Percentiles rank a stretch among this genome's conserved stretches.
Conservation (phyloP, 805 yeast species). For the Metschnikowia similis region DNA sequence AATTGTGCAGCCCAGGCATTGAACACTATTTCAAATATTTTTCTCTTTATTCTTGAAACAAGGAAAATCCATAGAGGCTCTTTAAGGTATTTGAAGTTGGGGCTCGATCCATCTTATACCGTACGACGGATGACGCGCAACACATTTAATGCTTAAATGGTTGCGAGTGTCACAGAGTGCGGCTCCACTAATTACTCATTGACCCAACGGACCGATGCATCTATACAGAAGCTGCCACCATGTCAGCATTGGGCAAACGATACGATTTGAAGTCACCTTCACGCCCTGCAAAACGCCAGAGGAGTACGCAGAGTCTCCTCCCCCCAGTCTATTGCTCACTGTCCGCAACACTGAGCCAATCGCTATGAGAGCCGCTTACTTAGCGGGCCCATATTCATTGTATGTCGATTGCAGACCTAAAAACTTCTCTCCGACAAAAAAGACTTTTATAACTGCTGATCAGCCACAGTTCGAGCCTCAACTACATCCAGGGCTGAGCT, state of each 20-base stretch:
- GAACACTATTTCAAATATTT: too few species aligned
- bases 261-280: slow-evolving; percentile 13
- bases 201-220: neutral
- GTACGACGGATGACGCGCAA: slow-evolving; percentile 1
- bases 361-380: slow-evolving; percentile 73
- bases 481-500: slow-evolving; percentile 62
- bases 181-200: neutral
- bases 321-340: slow-evolving; percentile 43
- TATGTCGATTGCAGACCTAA: slow-evolving; percentile 76
- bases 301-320: slow-evolving; percentile 17
- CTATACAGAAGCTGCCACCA: slow-evolving; percentile 14
- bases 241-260: slow-evolving; percentile 16
- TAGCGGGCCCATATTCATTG: slow-evolving; percentile 84
- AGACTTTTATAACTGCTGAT: slow-evolving; percentile 65
- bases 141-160: neutral
- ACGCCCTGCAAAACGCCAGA: slow-evolving; percentile 13
- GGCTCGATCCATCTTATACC: neutral
- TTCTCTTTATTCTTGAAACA: too few species aligned
- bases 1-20: neutral
- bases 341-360: slow-evolving; percentile 70
- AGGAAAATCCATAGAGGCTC: too few species aligned
- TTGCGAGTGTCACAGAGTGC: slow-evolving; percentile 1
- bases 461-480: slow-evolving; percentile 75
- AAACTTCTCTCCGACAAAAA: slow-evolving; percentile 52
- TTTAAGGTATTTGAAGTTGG: too few species aligned